A percentile compares a stretch with the other conserved stretches of the same genome.
Conservation (phyloP, 2,329 filamentous ascomycete genomes). For the Orbilia oligospora region DNA sequence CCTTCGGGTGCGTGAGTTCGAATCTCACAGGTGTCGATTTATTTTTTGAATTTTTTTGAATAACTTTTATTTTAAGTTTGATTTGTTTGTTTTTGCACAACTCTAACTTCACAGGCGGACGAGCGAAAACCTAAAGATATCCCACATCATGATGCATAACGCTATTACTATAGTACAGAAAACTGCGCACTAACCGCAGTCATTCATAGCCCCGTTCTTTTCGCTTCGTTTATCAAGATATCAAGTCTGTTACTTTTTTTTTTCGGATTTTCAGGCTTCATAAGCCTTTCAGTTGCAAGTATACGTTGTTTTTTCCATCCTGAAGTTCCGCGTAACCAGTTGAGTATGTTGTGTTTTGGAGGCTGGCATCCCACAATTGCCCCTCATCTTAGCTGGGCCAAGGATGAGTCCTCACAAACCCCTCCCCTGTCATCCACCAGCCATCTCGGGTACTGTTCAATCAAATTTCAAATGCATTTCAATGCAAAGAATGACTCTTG, state of each 20-base stretch:
- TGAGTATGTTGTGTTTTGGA: constrained; percentile 12
- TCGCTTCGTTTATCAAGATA: background rate
- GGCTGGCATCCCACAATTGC: background rate
- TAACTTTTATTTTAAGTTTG: background rate
- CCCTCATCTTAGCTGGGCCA: background rate
- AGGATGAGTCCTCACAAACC: background rate
- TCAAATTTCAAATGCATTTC: background rate
- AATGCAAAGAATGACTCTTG: constrained; percentile 6
- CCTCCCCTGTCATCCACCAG: constrained; percentile 1
- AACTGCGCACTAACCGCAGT: background rate
- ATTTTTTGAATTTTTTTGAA: constrained; percentile 28
- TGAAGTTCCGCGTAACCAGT: background rate
- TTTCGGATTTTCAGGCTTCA: background rate
- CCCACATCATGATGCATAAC: background rate
- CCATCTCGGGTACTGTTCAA: background rate
- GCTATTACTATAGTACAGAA: background rate
- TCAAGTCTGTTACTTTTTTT: background rate
- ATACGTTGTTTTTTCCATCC: too few species aligned
- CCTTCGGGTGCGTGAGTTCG: constrained; percentile 60
- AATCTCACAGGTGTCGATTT: constrained; percentile 59
- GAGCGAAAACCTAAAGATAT: background rate
- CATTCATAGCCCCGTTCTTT: background rate
- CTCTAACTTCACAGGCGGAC: too few species aligned
- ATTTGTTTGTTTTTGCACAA: background rate
- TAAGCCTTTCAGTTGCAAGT: background rate